Evolutionary conservation across 2,329 filamentous ascomycete species (phyloP).

Genomic region (Zymoseptoria brevis): DNA sequence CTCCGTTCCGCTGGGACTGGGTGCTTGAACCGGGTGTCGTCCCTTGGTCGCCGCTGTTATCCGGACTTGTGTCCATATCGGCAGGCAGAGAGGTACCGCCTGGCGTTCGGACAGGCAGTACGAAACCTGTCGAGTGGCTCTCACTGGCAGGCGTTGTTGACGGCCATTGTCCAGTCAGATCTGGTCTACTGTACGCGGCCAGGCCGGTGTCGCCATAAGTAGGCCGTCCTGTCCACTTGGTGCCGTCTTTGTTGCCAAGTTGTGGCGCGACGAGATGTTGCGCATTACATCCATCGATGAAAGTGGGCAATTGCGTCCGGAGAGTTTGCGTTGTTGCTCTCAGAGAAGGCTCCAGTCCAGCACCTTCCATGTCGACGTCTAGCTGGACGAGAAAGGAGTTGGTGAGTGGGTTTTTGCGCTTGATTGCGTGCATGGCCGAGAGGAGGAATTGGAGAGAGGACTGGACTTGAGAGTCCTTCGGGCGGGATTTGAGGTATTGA

Average conservation of each 20-base stretch:
- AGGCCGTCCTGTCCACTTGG: not conserved
- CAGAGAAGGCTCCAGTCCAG: conserved; percentile 44
- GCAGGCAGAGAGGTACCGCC: not conserved
- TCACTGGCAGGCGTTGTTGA: not conserved
- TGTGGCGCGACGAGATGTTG: not conserved
- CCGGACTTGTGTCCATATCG: conserved; percentile 28
- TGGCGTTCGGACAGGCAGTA: conserved; percentile 18
- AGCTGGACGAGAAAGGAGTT: conserved; percentile 92
- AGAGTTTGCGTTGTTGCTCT: conserved; percentile 14
- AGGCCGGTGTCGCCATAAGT: conserved; percentile 21
- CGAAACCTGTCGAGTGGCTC: conserved; percentile 6
- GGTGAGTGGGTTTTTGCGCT: conserved; percentile 79
- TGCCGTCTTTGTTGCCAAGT: not conserved
- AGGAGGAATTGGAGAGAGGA: conserved; percentile 86
- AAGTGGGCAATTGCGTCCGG: not conserved
- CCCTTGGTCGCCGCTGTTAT: conserved; percentile 22
- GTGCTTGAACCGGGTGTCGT: conserved; percentile 21
- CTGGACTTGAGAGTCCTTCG: conserved; percentile 68
- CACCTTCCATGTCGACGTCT: conserved; percentile 78
- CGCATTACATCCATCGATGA: not conserved
- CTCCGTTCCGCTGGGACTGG: conserved; percentile 16
- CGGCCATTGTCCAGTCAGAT: not conserved
- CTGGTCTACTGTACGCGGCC: conserved; percentile 16
- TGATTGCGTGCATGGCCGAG: conserved; percentile 81
- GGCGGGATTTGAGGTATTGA: conserved; percentile 90